phyloP scores from a whole-genome alignment of 306 rosid species.

The Begonia masoniana region DNA sequence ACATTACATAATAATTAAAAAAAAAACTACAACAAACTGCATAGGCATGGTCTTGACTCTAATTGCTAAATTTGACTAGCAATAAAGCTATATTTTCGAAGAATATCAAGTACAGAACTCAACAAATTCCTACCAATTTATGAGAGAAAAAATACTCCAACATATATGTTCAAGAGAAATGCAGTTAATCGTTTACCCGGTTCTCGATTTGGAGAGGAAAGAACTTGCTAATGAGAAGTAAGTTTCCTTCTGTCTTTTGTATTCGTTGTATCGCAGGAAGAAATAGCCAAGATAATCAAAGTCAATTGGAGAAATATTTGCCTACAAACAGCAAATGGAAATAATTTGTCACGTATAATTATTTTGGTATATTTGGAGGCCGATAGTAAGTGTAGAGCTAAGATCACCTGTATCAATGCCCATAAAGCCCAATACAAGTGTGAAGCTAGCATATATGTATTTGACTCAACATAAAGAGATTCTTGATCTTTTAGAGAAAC shows the following conservation, averaged over 20 bases:
- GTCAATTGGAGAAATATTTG: conserved; percentile 61
- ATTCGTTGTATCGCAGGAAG: conserved; percentile 73
- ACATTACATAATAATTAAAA: too few species aligned
- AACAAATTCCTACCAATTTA: conserved; percentile 6
- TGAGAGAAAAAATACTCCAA: too few species aligned
- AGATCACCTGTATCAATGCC: conserved; percentile 86
- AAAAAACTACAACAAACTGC: too few species aligned
- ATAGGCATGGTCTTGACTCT: too few species aligned
- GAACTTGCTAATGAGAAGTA: conserved; percentile 32
- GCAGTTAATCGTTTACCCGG: conserved; percentile 7
- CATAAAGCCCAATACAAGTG: conserved; percentile 91
- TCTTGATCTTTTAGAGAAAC: conserved; percentile 56
- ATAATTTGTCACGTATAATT: neutral
- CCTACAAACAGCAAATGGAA: conserved; percentile 27
- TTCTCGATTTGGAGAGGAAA: conserved; percentile 27
- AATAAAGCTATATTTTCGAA: neutral
- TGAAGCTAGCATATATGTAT: conserved; percentile 54
- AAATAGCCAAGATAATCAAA: conserved; percentile 78
- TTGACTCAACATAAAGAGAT: conserved; percentile 61
- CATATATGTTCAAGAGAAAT: neutral
- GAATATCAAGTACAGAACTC: neutral
- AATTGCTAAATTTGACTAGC: too few species aligned
- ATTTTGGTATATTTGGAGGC: neutral
- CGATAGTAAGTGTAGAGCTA: conserved; percentile 2
- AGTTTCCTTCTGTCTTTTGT: conserved; percentile 49